These are phyloP conservation scores for Apocynum venetum DNA, from an alignment of 257 asterid genomes.

Conservation along the genomic window DNA sequence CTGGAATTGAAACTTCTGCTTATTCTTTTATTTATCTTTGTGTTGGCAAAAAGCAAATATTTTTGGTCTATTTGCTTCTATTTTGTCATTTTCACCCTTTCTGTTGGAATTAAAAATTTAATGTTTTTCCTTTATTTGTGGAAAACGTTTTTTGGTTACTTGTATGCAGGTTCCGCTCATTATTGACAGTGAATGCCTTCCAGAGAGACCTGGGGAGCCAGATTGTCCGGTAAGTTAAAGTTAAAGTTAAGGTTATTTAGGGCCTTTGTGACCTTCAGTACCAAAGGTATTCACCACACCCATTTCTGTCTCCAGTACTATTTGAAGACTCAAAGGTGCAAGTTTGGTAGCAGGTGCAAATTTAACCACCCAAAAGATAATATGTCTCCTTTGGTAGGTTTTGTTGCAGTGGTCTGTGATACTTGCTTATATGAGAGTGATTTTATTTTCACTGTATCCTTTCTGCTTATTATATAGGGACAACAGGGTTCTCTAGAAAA, in stretches of 20 bases:
- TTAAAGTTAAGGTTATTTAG: neutral
- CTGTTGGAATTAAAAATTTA: neutral
- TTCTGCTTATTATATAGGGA: constrained; percentile 27
- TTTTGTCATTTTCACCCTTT: neutral
- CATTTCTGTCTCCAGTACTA: constrained; percentile 51
- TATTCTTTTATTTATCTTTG: neutral
- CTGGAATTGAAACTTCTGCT: neutral
- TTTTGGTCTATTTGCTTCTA: neutral
- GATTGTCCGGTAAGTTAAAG: constrained; percentile 85
- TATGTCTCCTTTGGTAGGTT: constrained; percentile 44
- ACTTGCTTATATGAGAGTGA: constrained; percentile 7
- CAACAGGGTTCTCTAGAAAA: constrained; percentile 58
- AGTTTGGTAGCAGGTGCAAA: constrained; percentile 80
- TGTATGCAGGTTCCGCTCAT: constrained; percentile 61
- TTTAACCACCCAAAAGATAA: constrained; percentile 89
- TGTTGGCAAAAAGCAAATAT: neutral
- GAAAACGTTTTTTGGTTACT: constrained; percentile 10
- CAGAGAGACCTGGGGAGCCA: constrained; percentile 85
- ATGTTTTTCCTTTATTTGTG: constrained; percentile 6
- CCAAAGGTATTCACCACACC: neutral
- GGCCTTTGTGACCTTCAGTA: neutral
- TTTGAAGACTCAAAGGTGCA: constrained; percentile 89
- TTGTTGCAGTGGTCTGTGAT: constrained; percentile 15
- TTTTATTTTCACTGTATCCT: constrained; percentile 12
- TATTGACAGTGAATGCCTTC: constrained; percentile 58